A percentile compares a stretch with the other conserved stretches of the same genome.
Evolutionary conservation across 139 green algal genomes (phyloP).

Genomic region (Chlorella vulgaris): DNA sequence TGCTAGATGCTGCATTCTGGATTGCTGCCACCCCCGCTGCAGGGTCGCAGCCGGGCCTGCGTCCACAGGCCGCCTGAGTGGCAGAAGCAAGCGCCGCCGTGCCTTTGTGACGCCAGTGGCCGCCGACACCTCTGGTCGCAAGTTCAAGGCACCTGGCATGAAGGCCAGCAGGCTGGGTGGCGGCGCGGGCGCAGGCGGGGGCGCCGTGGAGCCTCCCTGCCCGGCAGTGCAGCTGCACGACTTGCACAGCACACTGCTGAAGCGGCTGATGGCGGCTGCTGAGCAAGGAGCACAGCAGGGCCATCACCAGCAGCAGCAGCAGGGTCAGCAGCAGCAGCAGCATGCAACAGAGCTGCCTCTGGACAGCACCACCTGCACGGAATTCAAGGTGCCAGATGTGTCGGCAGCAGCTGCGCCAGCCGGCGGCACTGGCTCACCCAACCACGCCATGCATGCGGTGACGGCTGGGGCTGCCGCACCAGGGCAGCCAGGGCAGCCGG

Average conservation of each 20-base stretch:
- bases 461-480: too few relatives aligned
- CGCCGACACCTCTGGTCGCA: not conserved
- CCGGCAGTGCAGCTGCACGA: constrained; percentile 23
- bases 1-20: too few relatives aligned
- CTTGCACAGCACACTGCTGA: constrained; percentile 13
- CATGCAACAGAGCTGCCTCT: not conserved
- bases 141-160: constrained; percentile 19
- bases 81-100: not conserved
- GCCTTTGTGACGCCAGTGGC: constrained; percentile 10
- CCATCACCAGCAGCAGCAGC: not conserved
- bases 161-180: constrained; percentile 2
- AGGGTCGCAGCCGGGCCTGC: constrained; percentile 1
- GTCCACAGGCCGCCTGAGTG: constrained; percentile 10
- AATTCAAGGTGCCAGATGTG: not conserved
- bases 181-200: not conserved
- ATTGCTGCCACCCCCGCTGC: not conserved
- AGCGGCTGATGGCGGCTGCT: constrained; percentile 9
- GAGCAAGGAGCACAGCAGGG: constrained; percentile 1
- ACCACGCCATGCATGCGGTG: not conserved
- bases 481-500: too few relatives aligned
- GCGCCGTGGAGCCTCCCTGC: not conserved
- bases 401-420: not conserved
- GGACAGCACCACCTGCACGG: constrained; percentile 3
- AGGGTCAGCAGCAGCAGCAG: not conserved
- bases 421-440: not conserved